phyloP scores from a whole-genome alignment of 2,329 filamentous ascomycete genomes.

The Pestalotiopsis sp. region DNA sequence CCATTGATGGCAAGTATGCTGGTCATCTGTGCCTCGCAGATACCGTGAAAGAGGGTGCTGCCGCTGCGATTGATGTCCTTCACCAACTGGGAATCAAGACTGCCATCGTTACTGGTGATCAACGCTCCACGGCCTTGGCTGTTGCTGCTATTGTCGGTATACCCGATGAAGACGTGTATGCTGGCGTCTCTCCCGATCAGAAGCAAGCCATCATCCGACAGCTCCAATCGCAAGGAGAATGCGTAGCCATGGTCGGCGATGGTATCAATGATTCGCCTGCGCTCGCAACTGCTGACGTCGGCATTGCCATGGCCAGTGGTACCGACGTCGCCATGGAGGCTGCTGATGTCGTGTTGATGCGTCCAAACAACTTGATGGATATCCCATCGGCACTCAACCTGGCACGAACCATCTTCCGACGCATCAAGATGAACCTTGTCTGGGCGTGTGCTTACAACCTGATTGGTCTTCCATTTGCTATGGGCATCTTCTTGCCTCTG shows the following conservation, averaged over 20 bases:
- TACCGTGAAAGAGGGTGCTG: conserved; percentile 85
- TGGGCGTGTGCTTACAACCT: conserved; percentile 96
- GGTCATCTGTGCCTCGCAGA: conserved; percentile 85
- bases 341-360: conserved; percentile 94
- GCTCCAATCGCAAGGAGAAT: conserved; percentile 71
- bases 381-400: conserved; percentile 87
- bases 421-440: conserved; percentile 89
- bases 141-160: conserved; percentile 86
- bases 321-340: conserved; percentile 98
- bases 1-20: conserved; percentile 78
- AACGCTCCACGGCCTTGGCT: conserved; percentile 77
- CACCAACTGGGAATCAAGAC: conserved; percentile 82
- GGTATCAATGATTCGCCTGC: conserved; percentile 98
- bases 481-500: conserved; percentile 88
- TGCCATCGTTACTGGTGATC: conserved; percentile 93
- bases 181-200: conserved; percentile 86
- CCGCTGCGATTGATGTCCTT: conserved; percentile 77
- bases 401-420: conserved; percentile 79
- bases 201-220: conserved; percentile 83
- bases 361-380: conserved; percentile 84
- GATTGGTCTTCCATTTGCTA: conserved; percentile 89
- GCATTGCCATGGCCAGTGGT: conserved; percentile 88
- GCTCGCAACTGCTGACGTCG: conserved; percentile 86
- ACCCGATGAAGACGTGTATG: conserved; percentile 70
- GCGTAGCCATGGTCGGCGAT: conserved; percentile 96